Percentiles rank a stretch among this genome's conserved stretches.
These are phyloP conservation scores for Myriosclerotinia duriaeana DNA, from an alignment of 2,329 filamentous ascomycete genomes.

Conservation along the genomic window DNA sequence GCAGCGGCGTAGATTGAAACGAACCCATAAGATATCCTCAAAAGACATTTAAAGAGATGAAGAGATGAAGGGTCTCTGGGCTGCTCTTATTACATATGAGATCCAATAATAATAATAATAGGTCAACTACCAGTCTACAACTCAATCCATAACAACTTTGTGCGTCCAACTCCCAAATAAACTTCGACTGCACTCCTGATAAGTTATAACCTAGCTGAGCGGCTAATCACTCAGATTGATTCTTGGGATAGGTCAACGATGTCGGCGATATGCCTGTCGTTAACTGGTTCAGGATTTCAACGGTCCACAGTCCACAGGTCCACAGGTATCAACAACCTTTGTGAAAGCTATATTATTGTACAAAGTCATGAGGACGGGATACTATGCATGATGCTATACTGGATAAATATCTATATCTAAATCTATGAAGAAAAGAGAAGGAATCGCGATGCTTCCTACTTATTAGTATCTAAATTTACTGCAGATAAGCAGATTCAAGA, in stretches of 20 bases:
- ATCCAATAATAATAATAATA: too few species aligned
- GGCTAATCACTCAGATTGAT: not conserved
- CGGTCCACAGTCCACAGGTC: too few species aligned
- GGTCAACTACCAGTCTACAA: not conserved
- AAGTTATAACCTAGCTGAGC: not conserved
- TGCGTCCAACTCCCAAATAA: not conserved
- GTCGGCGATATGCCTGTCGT: not conserved
- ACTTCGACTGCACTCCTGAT: slow-evolving; percentile 3
- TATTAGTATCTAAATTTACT: too few species aligned
- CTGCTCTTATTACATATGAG: too few species aligned
- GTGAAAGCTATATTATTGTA: too few species aligned
- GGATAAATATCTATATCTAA: too few species aligned
- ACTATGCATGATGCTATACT: too few species aligned
- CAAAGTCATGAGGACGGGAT: too few species aligned
- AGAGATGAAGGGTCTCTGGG: not conserved
- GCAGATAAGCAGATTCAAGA: not conserved
- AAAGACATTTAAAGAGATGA: slow-evolving; percentile 1
- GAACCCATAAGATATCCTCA: not conserved
- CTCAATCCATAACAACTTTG: not conserved
- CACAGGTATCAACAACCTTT: not conserved
- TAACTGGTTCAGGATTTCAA: not conserved
- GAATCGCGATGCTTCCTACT: too few species aligned
- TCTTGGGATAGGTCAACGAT: not conserved
- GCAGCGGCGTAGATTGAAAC: slow-evolving; percentile 4
- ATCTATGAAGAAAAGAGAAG: too few species aligned